Evolutionary conservation across 768 basidiomycete species (phyloP).

Genomic region (Tubosaeta sp.): DNA sequence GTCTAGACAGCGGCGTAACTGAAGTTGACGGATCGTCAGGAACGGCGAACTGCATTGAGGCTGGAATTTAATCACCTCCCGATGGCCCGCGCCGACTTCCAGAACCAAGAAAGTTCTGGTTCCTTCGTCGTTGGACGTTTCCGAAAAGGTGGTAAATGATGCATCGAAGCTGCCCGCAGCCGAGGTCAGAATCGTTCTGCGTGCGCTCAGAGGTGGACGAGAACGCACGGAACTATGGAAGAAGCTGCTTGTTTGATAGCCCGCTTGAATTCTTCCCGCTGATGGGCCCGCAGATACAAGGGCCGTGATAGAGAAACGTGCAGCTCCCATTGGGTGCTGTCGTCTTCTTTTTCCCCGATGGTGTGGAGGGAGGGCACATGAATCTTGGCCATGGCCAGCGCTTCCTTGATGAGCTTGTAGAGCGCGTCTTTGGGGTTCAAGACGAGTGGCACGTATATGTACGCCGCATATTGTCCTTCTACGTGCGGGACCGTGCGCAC

Average conservation of each 20-base stretch:
- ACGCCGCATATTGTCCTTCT: constrained; percentile 79
- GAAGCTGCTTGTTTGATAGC: constrained; percentile 54
- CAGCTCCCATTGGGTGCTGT: constrained; percentile 39
- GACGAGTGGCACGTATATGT: constrained; percentile 69
- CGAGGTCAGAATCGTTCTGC: constrained; percentile 6
- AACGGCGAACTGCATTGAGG: background rate
- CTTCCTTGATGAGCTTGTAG: constrained; percentile 42
- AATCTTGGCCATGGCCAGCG: constrained; percentile 40
- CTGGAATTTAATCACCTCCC: constrained; percentile 49
- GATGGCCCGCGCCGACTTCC: constrained; percentile 81
- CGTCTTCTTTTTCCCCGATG: constrained; percentile 29
- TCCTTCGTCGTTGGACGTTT: constrained; percentile 73
- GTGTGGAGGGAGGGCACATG: constrained; percentile 46
- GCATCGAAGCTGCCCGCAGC: constrained; percentile 52
- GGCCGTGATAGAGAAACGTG: constrained; percentile 88
- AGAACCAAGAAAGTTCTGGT: constrained; percentile 78
- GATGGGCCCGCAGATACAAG: constrained; percentile 73
- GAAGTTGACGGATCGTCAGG: constrained; percentile 15
- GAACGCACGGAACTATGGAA: constrained; percentile 42
- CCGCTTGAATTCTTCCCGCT: constrained; percentile 66
- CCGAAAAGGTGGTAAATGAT: constrained; percentile 69
- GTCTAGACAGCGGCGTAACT: constrained; percentile 59
- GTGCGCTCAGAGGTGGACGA: background rate
- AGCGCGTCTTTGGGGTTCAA: constrained; percentile 43
- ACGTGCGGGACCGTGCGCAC: constrained; percentile 71